These are phyloP conservation scores for Aspergillus awamori DNA, from an alignment of 2,329 filamentous ascomycete genomes.

Conservation along the genomic window DNA sequence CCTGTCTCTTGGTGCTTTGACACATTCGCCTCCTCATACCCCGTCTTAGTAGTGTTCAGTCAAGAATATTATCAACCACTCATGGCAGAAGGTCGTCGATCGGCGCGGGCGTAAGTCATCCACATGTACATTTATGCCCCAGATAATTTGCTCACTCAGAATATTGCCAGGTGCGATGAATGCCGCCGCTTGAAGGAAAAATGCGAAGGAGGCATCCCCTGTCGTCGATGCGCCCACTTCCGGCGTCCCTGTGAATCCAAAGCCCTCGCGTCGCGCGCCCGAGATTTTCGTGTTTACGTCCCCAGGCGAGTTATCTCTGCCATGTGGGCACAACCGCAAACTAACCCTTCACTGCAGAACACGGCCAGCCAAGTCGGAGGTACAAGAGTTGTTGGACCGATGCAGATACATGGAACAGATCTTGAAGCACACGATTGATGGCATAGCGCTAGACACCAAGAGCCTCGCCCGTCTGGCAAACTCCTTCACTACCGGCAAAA, in stretches of 20 bases:
- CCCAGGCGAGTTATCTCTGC: not conserved
- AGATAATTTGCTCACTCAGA: not conserved
- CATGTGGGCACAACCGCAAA: too few relatives aligned
- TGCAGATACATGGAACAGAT: slow-evolving; percentile 19
- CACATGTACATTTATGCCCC: not conserved
- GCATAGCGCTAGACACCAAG: slow-evolving; percentile 12
- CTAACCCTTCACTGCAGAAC: not conserved
- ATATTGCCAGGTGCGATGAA: slow-evolving; percentile 12
- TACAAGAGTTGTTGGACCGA: slow-evolving; percentile 12
- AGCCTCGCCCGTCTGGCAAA: slow-evolving; percentile 10
- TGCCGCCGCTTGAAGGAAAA: slow-evolving; percentile 25
- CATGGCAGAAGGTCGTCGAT: not conserved
- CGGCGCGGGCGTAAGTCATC: not conserved
- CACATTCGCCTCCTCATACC: not conserved
- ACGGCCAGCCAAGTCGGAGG: not conserved
- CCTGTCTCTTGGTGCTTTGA: too few relatives aligned
- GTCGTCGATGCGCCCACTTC: slow-evolving; percentile 19
- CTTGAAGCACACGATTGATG: slow-evolving; percentile 12
- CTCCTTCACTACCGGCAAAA: not conserved
- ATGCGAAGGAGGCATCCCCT: slow-evolving; percentile 24
- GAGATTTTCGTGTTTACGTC: not conserved
- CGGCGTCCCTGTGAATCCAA: slow-evolving; percentile 20
- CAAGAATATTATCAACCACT: too few relatives aligned
- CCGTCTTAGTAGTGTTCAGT: not conserved
- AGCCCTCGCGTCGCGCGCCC: not conserved